Conservation (phyloP, 2,329 filamentous ascomycete species). For the Fusarium transvaalense region DNA sequence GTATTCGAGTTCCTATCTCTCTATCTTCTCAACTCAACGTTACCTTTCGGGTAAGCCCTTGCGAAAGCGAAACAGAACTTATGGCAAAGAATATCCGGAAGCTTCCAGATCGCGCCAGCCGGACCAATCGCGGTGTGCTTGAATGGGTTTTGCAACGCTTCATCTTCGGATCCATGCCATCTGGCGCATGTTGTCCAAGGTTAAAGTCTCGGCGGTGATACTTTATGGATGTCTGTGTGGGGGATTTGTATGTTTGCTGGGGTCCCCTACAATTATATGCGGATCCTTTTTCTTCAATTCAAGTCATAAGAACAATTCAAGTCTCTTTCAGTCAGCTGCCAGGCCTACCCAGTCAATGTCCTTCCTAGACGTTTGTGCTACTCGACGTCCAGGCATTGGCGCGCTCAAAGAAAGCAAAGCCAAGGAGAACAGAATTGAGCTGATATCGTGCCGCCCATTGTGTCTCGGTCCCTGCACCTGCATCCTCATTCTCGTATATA, state of each 20-base stretch:
- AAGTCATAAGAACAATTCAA: slow-evolving; percentile 40
- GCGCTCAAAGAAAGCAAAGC: slow-evolving; percentile 2
- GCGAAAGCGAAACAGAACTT: slow-evolving; percentile 24
- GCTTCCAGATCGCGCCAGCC: slow-evolving; percentile 39
- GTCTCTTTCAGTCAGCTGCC: slow-evolving; percentile 37
- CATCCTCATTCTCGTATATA: slow-evolving; percentile 10
- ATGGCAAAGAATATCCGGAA: slow-evolving; percentile 7
- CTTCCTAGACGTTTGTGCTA: slow-evolving; percentile 3
- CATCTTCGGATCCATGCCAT: slow-evolving; percentile 25
- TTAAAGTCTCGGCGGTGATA: slow-evolving; percentile 10
- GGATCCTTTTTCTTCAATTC: slow-evolving; percentile 25
- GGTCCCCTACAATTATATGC: slow-evolving; percentile 30
- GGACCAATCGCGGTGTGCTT: slow-evolving; percentile 41
- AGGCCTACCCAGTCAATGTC: slow-evolving; percentile 11
- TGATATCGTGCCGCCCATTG: background rate
- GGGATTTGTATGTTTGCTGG: slow-evolving; percentile 29
- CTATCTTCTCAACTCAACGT: slow-evolving; percentile 11
- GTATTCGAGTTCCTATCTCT: slow-evolving; percentile 32
- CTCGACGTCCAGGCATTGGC: slow-evolving; percentile 7
- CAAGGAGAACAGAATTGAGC: background rate
- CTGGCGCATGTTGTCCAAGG: slow-evolving; percentile 17
- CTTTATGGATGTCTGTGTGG: slow-evolving; percentile 12
- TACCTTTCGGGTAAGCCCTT: slow-evolving; percentile 25
- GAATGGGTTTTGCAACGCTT: slow-evolving; percentile 25
- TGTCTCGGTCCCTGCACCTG: slow-evolving; percentile 9